phyloP scores from a whole-genome alignment of 805 yeast species.

The Yarrowia hollandica region DNA sequence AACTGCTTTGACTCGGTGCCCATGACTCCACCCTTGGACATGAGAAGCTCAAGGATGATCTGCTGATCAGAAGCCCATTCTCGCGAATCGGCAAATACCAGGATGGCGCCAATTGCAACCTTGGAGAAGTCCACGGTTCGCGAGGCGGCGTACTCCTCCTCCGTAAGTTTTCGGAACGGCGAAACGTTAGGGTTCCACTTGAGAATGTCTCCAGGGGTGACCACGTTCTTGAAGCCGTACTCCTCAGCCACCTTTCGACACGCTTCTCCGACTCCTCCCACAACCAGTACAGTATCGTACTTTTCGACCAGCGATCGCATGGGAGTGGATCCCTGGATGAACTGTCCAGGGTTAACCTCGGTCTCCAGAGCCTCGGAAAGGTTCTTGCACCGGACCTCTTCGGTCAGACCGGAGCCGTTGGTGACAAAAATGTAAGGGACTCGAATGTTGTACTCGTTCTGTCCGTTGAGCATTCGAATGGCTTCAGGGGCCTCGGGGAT shows the following conservation, averaged over 20 bases:
- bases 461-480: slow-evolving; percentile 68
- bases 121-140: slow-evolving; percentile 62
- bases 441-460: slow-evolving; percentile 70
- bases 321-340: slow-evolving; percentile 92
- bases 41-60: slow-evolving; percentile 75
- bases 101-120: slow-evolving; percentile 70
- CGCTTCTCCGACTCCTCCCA: slow-evolving; percentile 84
- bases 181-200: slow-evolving; percentile 84
- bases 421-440: slow-evolving; percentile 86
- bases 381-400: slow-evolving; percentile 69
- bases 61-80: slow-evolving; percentile 95
- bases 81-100: slow-evolving; percentile 88
- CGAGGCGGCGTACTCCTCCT: slow-evolving; percentile 62
- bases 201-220: slow-evolving; percentile 77
- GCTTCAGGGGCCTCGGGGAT: slow-evolving; percentile 80
- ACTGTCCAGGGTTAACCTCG: slow-evolving; percentile 70
- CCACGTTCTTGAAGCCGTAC: slow-evolving; percentile 82
- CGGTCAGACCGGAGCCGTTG: slow-evolving; percentile 91
- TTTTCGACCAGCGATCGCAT: slow-evolving; percentile 75
- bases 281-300: slow-evolving; percentile 74
- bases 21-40: slow-evolving; percentile 78
- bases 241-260: slow-evolving; percentile 80
- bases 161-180: slow-evolving; percentile 77
- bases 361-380: slow-evolving; percentile 60
- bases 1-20: slow-evolving; percentile 72